Evolutionary conservation across 441 rosid genomes (phyloP).

Genomic region (Arabidopsis lyrata): DNA sequence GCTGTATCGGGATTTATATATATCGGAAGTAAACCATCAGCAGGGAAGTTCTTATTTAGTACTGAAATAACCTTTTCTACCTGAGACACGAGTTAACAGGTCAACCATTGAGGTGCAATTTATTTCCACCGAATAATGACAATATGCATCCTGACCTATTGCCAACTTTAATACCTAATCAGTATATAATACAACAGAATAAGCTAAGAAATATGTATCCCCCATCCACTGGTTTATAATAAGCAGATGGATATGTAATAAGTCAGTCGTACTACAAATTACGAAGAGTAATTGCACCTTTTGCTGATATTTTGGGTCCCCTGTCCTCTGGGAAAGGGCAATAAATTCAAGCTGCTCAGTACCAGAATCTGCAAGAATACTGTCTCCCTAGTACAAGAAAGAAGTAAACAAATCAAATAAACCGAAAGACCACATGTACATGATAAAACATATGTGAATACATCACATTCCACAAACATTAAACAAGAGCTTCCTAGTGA

Average conservation of each 20-base stretch:
- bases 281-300: conserved; percentile 58
- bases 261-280: conserved; percentile 12
- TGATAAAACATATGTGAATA: conserved; percentile 6
- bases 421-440: conserved; percentile 3
- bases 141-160: conserved; percentile 9
- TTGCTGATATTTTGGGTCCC: conserved; percentile 90
- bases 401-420: conserved; percentile 26
- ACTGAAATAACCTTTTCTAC: conserved; percentile 76
- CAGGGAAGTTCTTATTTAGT: conserved; percentile 80
- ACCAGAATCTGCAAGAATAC: conserved; percentile 98
- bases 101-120: conserved; percentile 31
- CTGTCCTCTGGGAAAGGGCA: conserved; percentile 98
- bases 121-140: neutral
- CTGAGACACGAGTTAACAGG: conserved; percentile 55
- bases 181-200: neutral
- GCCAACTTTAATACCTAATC: neutral
- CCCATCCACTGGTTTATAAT: neutral
- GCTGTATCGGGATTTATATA: conserved; percentile 78
- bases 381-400: conserved; percentile 64
- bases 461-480: conserved; percentile 19
- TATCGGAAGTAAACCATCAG: conserved; percentile 93
- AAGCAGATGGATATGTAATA: conserved; percentile 16
- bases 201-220: neutral
- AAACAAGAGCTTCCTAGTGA: conserved; percentile 18
- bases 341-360: conserved; percentile 98